Base-by-base conservation (phyloP, 805 yeast genomes). In the Candida insectorum region DNA sequence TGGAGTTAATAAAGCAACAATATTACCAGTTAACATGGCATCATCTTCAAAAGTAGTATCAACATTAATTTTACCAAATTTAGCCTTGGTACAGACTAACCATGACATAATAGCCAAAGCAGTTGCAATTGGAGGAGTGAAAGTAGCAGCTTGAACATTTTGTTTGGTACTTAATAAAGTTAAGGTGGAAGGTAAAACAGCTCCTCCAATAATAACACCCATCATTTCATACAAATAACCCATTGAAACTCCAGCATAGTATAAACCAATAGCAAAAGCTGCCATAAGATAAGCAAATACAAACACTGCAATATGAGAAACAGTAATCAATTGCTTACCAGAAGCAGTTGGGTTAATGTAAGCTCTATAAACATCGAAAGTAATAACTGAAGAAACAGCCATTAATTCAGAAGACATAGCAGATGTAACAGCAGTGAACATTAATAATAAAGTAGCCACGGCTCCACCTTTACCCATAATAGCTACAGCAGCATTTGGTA, bases 351-450 rank as follows among this genome's bases (percentile, higher is more conserved):
- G 94, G 51, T 85, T 77, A 49, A 87, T 62, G 60, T 88, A 87
- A 16, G 79, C 73, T 61, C 85, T 77, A 75, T 82, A 88, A 41
- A 88, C 69, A 61, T 88, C 96, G 48, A 85, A 88, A 27, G 95
- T 84, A 66, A 79, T 75, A 40, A 88, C 77, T 2, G 95, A 81
- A 3, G 95, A 83, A 13, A 85, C 89, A 2, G 96, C 83, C 52
- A 88, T 85, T 50, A 88, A 74, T 59, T 88, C 96, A 24, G 96
- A 91, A 20, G 95, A 84, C 74, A 85, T 77, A 16, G 96, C 95
- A 30, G 94, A 83, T 0, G 96, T 88, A 26, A 84, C 91, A 16
- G 96, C 95, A 89, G 86, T 84, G 59, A 88, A 88, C 8, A 87
- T 75, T 68, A 88, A 62, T 21, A 88, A 56, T 43, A 88, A 69